Evolutionary conservation across 2,329 filamentous ascomycete species (phyloP).

Genomic region (Phialophora macrospora): DNA sequence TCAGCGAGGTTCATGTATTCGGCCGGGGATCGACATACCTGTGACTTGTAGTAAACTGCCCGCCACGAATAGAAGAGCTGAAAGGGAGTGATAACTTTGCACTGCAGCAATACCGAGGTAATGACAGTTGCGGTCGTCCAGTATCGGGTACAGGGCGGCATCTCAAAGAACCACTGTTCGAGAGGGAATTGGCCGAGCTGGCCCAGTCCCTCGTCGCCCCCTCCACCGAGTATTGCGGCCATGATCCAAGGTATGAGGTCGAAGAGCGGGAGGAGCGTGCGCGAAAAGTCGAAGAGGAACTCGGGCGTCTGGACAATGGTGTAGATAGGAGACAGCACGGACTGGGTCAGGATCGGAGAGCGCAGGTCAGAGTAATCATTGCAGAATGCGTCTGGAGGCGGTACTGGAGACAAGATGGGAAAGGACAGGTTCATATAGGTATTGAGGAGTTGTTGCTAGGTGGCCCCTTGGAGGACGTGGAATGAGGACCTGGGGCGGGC

Average conservation of each 20-base stretch:
- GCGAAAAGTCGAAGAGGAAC: constrained; percentile 29
- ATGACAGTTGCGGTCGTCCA: constrained; percentile 94
- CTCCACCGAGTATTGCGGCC: constrained; percentile 35
- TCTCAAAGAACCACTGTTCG: constrained; percentile 98
- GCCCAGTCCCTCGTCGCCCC: constrained; percentile 33
- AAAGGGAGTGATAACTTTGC: constrained; percentile 87
- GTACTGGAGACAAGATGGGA: constrained; percentile 27
- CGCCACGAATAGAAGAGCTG: constrained; percentile 97
- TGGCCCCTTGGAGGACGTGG: constrained; percentile 25
- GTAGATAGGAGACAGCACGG: constrained; percentile 27
- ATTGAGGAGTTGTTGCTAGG: constrained; percentile 17
- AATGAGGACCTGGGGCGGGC: constrained; percentile 12
- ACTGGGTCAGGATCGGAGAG: constrained; percentile 31
- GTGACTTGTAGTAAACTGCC: constrained; percentile 86
- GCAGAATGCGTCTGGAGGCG: constrained; percentile 24
- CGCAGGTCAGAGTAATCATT: constrained; percentile 32
- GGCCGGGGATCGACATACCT: constrained; percentile 62
- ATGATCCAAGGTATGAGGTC: constrained; percentile 31
- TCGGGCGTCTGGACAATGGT: constrained; percentile 27
- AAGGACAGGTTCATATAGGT: constrained; percentile 32
- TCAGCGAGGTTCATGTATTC: constrained; percentile 1
- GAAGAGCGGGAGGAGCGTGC: constrained; percentile 25
- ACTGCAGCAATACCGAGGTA: constrained; percentile 88
- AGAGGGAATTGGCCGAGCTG: constrained; percentile 71
- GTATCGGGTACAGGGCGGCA: constrained; percentile 93